phyloP scores from a whole-genome alignment of 257 asterid genomes.

The Solanum megistacrolobum region DNA sequence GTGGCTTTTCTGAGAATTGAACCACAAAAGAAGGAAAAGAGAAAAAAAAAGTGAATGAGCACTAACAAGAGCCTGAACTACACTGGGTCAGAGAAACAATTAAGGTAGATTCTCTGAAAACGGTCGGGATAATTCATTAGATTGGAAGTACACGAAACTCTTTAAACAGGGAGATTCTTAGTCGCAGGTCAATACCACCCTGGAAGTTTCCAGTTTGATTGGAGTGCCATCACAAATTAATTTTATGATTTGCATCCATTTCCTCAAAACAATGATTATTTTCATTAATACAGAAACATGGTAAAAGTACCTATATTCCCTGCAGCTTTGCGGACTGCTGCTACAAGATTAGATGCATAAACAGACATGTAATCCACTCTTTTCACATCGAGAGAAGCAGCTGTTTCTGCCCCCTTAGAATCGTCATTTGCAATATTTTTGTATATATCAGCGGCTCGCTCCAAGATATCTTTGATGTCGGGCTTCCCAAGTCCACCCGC shows the following conservation, averaged over 20 bases:
- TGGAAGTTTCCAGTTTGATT: neutral
- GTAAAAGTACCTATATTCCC: slow-evolving; percentile 46
- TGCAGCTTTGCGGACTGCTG: slow-evolving; percentile 92
- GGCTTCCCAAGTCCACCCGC: slow-evolving; percentile 93
- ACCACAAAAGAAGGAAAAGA: slow-evolving; percentile 13
- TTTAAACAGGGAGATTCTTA: neutral
- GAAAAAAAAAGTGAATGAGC: slow-evolving; percentile 1
- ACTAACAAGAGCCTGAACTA: neutral
- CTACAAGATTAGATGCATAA: slow-evolving; percentile 87
- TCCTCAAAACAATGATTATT: neutral
- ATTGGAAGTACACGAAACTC: neutral
- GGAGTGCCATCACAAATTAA: neutral
- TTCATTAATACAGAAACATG: neutral
- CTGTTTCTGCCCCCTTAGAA: slow-evolving; percentile 29
- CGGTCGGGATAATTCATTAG: neutral
- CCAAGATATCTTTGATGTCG: slow-evolving; percentile 90
- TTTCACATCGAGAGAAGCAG: slow-evolving; percentile 41
- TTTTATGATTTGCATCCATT: neutral
- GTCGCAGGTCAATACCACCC: neutral
- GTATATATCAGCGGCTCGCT: slow-evolving; percentile 66
- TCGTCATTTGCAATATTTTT: slow-evolving; percentile 46
- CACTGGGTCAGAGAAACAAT: neutral
- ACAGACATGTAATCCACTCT: slow-evolving; percentile 81
- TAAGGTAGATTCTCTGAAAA: neutral
- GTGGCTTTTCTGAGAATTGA: slow-evolving; percentile 73